Conservation (phyloP, 768 basidiomycete genomes). For the Hericium coralloides region DNA sequence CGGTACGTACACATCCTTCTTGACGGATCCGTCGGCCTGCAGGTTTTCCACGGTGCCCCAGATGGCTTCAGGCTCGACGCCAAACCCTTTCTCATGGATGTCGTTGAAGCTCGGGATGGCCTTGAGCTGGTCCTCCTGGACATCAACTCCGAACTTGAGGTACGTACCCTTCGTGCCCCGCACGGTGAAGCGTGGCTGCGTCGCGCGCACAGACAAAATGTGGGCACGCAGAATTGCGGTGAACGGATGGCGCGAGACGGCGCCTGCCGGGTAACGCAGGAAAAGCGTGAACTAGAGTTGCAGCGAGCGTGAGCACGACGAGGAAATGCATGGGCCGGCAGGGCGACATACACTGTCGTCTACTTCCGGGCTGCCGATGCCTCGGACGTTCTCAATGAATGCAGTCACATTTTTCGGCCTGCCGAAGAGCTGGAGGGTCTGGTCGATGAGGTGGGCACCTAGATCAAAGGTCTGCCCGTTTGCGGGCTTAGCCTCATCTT, state of each 20-base stretch:
- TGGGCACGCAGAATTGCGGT: conserved; percentile 62
- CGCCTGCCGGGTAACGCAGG: conserved; percentile 24
- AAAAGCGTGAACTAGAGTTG: conserved; percentile 18
- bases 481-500: conserved; percentile 55
- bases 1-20: conserved; percentile 21
- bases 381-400: conserved; percentile 60
- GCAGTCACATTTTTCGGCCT: conserved; percentile 60
- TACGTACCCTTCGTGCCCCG: conserved; percentile 67
- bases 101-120: conserved; percentile 38
- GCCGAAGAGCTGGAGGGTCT: conserved; percentile 68
- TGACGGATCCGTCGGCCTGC: conserved; percentile 32
- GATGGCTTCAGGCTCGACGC: conserved; percentile 52
- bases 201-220: conserved; percentile 55
- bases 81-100: conserved; percentile 38
- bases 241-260: conserved; percentile 40
- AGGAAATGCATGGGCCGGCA: conserved; percentile 22
- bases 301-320: conserved; percentile 40
- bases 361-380: conserved; percentile 52
- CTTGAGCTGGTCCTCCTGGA: conserved; percentile 73
- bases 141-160: conserved; percentile 68
- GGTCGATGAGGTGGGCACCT: conserved; percentile 75
- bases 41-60: conserved; percentile 57
- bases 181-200: conserved; percentile 64
- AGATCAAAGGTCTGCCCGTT: conserved; percentile 70
- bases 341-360: conserved; percentile 49